Conservation (phyloP, 2,329 filamentous ascomycete genomes). For the Rhynchosporium agropyri region DNA sequence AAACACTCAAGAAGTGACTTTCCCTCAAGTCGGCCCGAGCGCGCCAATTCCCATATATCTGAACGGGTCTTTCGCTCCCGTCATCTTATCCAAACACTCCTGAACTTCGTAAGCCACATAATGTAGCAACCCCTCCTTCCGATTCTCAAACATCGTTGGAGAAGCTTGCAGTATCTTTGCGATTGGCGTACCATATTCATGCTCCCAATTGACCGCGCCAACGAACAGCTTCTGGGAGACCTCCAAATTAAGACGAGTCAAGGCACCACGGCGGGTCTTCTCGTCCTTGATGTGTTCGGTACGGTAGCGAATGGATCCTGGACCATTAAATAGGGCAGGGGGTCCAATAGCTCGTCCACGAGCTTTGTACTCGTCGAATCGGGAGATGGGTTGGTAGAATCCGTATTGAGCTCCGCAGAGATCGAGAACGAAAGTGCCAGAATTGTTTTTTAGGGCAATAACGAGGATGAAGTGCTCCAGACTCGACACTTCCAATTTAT, state of each 20-base stretch:
- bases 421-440: neutral
- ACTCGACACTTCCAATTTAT: neutral
- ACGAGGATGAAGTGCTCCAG: neutral
- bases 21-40: too few species aligned
- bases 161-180: neutral
- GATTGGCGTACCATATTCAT: neutral
- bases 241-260: neutral
- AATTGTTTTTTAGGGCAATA: conserved; percentile 1
- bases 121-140: conserved; percentile 3
- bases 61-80: neutral
- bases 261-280: neutral
- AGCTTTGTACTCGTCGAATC: neutral
- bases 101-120: conserved; percentile 10
- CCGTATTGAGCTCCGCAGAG: conserved; percentile 14
- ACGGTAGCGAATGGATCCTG: neutral
- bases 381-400: neutral
- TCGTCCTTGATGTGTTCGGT: neutral
- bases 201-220: neutral
- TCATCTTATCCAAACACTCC: neutral
- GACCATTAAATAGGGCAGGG: neutral
- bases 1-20: too few species aligned
- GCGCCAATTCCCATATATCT: too few species aligned
- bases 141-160: neutral
- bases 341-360: neutral
- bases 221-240: neutral